A percentile compares a stretch with the other conserved stretches of the same genome.
phyloP scores from a whole-genome alignment of 2,329 filamentous ascomycete genomes.

The Paramyrothecium roridum region DNA sequence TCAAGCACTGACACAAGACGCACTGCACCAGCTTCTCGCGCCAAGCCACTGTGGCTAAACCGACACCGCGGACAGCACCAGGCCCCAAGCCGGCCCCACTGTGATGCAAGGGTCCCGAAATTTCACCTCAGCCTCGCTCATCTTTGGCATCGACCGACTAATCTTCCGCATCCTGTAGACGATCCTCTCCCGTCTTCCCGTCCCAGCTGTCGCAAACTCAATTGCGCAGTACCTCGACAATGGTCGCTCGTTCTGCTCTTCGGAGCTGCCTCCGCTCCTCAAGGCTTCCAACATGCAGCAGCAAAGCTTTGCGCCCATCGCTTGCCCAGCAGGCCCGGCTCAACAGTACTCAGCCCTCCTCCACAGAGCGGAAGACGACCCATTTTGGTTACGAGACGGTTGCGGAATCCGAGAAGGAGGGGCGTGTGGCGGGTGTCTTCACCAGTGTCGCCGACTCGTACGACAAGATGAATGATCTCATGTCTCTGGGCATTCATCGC shows the following conservation, averaged over 20 bases:
- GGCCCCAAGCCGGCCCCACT: too few relatives aligned
- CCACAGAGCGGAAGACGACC: constrained; percentile 56
- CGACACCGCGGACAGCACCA: background rate
- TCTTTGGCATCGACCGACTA: background rate
- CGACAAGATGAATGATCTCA: constrained; percentile 98
- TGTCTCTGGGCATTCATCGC: constrained; percentile 96
- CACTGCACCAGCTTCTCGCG: background rate
- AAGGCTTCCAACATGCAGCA: constrained; percentile 10
- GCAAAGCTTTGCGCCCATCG: constrained; percentile 20
- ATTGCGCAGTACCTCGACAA: constrained; percentile 8
- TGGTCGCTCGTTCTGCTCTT: constrained; percentile 26
- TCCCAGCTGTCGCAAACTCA: background rate
- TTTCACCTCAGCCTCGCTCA: background rate
- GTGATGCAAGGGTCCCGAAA: background rate
- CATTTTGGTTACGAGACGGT: constrained; percentile 92
- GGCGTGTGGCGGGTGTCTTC: constrained; percentile 80
- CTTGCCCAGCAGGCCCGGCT: constrained; percentile 20
- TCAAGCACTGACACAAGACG: too few relatives aligned
- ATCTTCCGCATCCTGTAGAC: background rate
- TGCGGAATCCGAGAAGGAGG: constrained; percentile 71
- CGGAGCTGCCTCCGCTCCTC: constrained; percentile 20
- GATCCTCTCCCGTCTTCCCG: background rate
- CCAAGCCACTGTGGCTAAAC: background rate
- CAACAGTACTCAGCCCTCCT: constrained; percentile 19
- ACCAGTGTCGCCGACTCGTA: constrained; percentile 92